Evolutionary conservation across 192 early-diverging fungal genomes (phyloP), one percentile per base, ranked within the genome.

Genomic region (Coemansia brasiliensis): DNA sequence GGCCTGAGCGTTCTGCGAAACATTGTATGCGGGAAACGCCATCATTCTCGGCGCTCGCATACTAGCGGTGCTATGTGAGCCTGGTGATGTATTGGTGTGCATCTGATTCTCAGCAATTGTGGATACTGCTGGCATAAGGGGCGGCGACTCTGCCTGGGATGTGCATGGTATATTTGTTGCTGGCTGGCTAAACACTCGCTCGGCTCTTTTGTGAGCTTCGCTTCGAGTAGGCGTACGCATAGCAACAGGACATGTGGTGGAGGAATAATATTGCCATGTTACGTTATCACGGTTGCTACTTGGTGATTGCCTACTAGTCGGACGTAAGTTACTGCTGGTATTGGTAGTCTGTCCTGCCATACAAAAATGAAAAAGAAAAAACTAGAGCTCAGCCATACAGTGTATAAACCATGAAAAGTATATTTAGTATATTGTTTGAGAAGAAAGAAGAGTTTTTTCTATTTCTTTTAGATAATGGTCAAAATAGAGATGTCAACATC

Each of bases 201-300:
- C 52, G 5, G 48, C 15, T 9, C 38, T 40, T 22, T 20, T 32
- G 57, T 52, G 43, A 1, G 59, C 63, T 12, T 63, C 52, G n/a
- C 57, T 65, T 0, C 52, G 69, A 15, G 55, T 52, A 11, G 63
- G 69, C 18, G 69, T 61, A 32, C 39, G 59, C 57, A 59, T 38
- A 1, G 25, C 39, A n/a, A 51, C 8, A 12, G 58, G 58, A 11
- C 48, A n/a, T 18, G 58, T 24, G 21, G 46, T 26, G 10, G 57
- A 18, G 1, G 57, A 24, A 26, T 40, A 50, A 18, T 26, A 4
- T 1, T 18, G 39, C 58, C 58, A 60, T 27, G 58, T 12, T 24
- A 39, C 48, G 1, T 39, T 49, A 29, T 48, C 21, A 25, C 48
- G 15, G 7, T 12, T 35, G 43, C 12, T 20, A 17, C 16, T 51